Evolutionary conservation across 1,139 yeast species (phyloP).

Genomic region (Saccharomyces hybrid): DNA sequence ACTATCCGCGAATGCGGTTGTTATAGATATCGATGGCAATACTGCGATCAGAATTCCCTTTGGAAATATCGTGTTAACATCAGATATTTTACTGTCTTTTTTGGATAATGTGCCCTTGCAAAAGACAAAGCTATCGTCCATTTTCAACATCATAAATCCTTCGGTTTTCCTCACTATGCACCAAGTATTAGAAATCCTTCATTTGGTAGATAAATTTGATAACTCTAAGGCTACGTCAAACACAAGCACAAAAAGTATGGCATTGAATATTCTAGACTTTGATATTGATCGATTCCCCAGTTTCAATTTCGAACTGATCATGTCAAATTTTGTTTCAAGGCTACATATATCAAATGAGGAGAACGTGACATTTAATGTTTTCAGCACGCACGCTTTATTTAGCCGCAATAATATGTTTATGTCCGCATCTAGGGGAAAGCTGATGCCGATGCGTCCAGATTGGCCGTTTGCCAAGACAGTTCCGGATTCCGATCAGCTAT

Average conservation of each 20-base stretch:
- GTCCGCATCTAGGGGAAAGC: not conserved
- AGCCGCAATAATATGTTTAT: constrained; percentile 9
- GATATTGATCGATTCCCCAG: constrained; percentile 13
- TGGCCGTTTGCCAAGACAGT: constrained; percentile 11
- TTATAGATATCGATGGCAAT: constrained; percentile 12
- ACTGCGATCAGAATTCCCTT: constrained; percentile 24
- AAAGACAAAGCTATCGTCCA: constrained; percentile 15
- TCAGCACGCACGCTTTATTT: constrained; percentile 17
- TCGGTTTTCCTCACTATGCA: constrained; percentile 20
- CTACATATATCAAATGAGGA: constrained; percentile 17
- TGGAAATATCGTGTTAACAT: constrained; percentile 21
- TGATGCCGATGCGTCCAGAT: not conserved
- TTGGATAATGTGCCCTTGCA: constrained; percentile 14
- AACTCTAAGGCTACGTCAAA: not conserved
- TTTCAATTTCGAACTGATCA: constrained; percentile 15
- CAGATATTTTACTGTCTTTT: constrained; percentile 21
- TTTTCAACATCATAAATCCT: constrained; percentile 27
- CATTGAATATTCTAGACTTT: not conserved
- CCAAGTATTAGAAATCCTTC: constrained; percentile 13
- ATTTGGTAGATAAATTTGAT: constrained; percentile 2
- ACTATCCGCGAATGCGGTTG: constrained; percentile 22
- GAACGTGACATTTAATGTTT: constrained; percentile 17
- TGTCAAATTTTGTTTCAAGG: constrained; percentile 21
- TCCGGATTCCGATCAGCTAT: constrained; percentile 6
- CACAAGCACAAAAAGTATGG: not conserved